A percentile compares a stretch with the other conserved stretches of the same genome.
These are phyloP conservation scores for Trametes meyenii DNA, from an alignment of 768 basidiomycete species.

Conservation along the genomic window DNA sequence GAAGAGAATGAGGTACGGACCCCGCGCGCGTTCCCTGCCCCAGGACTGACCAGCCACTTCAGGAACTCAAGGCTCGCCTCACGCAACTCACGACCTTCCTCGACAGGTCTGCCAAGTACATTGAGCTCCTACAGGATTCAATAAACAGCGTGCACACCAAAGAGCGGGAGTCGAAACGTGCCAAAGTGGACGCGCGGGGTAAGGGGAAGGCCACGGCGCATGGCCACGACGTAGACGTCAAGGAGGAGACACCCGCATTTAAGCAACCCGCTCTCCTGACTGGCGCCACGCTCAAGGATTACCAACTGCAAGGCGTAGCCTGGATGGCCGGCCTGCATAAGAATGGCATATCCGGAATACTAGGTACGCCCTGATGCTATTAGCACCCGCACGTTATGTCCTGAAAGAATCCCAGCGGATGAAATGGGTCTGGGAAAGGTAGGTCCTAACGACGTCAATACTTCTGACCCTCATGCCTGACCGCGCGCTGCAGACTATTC, in stretches of 20 bases:
- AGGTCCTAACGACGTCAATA: constrained; percentile 14
- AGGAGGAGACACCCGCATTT: constrained; percentile 37
- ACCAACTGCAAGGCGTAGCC: constrained; percentile 92
- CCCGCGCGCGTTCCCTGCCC: neutral
- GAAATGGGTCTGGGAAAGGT: constrained; percentile 96
- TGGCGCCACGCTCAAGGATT: constrained; percentile 83
- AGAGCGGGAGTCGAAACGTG: constrained; percentile 29
- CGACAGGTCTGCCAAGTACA: constrained; percentile 77
- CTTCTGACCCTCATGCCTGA: constrained; percentile 7
- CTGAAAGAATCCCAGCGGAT: constrained; percentile 59
- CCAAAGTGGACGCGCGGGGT: constrained; percentile 8
- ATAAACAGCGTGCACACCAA: constrained; percentile 56
- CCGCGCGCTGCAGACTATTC: constrained; percentile 67
- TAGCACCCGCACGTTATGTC: neutral
- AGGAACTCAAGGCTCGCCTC: constrained; percentile 21
- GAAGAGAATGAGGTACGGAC: neutral
- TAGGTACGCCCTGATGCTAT: constrained; percentile 48
- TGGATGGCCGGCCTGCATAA: constrained; percentile 92
- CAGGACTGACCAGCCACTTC: neutral
- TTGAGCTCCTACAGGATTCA: constrained; percentile 65
- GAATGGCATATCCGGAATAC: constrained; percentile 81
- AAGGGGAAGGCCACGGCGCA: neutral
- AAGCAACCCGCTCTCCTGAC: constrained; percentile 80
- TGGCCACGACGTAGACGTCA: neutral
- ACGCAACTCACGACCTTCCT: constrained; percentile 62